phyloP scores from a whole-genome alignment of 805 yeast species.

The Lipomyces chichibuensis region DNA sequence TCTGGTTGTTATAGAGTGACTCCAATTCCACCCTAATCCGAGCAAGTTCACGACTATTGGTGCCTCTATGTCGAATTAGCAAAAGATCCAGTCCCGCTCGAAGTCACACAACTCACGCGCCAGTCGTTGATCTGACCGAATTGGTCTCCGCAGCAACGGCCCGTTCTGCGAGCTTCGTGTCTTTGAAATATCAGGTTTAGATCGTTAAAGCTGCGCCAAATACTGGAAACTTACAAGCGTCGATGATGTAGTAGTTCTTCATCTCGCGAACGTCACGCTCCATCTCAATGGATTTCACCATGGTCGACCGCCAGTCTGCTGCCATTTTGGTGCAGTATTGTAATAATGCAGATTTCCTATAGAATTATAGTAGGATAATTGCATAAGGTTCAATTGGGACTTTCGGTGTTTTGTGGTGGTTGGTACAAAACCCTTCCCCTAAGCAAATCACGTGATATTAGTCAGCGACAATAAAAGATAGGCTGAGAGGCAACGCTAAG shows the following conservation, averaged over 20 bases:
- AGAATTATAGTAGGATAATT: not conserved
- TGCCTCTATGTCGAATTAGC: not conserved
- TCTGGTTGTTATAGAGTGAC: constrained; percentile 30
- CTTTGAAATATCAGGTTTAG: constrained; percentile 1
- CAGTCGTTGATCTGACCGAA: constrained; percentile 1
- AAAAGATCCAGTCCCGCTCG: not conserved
- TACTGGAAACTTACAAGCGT: constrained; percentile 29
- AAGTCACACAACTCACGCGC: constrained; percentile 8
- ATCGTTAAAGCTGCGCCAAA: not conserved
- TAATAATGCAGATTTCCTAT: too few species aligned
- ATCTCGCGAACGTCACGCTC: constrained; percentile 37
- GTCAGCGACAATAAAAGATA: not conserved
- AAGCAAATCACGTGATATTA: not conserved
- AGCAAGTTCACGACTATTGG: constrained; percentile 1
- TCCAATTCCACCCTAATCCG: constrained; percentile 19
- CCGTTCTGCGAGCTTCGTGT: constrained; percentile 29
- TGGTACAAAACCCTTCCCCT: not conserved
- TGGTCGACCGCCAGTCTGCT: constrained; percentile 17
- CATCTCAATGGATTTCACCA: constrained; percentile 11
- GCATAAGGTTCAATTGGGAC: not conserved
- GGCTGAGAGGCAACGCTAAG: not conserved
- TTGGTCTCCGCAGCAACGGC: constrained; percentile 23
- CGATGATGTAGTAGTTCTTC: constrained; percentile 27
- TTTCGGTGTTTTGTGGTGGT: not conserved
- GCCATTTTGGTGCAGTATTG: not conserved